These are phyloP conservation scores for Acer campestre DNA, from an alignment of 345 rosid genomes.

Conservation along the genomic window DNA sequence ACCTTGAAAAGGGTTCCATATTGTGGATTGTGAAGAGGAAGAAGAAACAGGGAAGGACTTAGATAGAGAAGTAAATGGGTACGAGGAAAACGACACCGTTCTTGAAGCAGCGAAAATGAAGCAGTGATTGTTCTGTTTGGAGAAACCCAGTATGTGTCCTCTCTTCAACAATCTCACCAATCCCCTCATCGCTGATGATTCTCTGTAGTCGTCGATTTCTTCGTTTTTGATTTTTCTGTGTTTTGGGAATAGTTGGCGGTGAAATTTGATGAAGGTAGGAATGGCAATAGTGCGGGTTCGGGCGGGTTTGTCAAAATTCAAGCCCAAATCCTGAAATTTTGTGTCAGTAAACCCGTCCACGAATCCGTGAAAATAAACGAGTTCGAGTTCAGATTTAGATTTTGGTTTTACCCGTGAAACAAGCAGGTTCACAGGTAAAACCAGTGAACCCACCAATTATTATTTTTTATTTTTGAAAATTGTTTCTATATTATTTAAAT, in stretches of 20 bases:
- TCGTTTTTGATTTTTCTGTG: neutral
- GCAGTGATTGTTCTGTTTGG: slow-evolving; percentile 29
- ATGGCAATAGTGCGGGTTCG: too few relatives aligned
- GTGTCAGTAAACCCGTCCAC: too few relatives aligned
- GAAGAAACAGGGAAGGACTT: slow-evolving; percentile 29
- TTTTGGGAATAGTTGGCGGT: neutral
- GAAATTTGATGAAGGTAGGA: neutral
- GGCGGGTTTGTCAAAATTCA: too few relatives aligned
- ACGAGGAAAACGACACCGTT: slow-evolving; percentile 22
- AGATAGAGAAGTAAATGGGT: neutral
- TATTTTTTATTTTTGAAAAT: too few relatives aligned
- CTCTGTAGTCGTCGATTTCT: neutral
- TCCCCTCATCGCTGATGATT: slow-evolving; percentile 29
- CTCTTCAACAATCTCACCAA: slow-evolving; percentile 23
- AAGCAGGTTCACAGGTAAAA: too few relatives aligned
- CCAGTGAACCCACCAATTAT: too few relatives aligned
- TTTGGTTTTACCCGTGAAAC: too few relatives aligned
- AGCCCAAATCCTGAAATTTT: too few relatives aligned
- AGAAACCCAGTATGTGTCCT: slow-evolving; percentile 18
- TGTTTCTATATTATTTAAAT: too few relatives aligned
- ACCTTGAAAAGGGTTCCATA: slow-evolving; percentile 50
- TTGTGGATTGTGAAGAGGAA: slow-evolving; percentile 21
- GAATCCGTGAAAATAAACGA: too few relatives aligned
- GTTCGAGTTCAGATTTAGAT: too few relatives aligned
- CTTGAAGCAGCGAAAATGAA: slow-evolving; percentile 29